Base-by-base conservation (phyloP, 805 yeast species). In the Saturnispora halmiae region DNA sequence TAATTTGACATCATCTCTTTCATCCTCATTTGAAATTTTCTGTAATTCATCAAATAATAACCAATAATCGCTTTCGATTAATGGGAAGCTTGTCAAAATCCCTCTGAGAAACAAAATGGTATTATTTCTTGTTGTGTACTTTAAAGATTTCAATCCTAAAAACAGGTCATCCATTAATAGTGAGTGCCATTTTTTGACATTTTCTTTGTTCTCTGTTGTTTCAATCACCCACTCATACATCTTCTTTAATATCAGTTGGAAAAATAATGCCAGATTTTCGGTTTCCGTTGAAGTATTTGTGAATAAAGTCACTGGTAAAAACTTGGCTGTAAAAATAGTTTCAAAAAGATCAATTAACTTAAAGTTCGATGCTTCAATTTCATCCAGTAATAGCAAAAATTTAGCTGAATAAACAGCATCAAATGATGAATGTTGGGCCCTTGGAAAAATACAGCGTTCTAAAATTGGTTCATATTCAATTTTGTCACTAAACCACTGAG, bases 91-190 rank as follows among this genome's bases (percentile, higher is more conserved):
- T 2, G 70, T 69, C 15, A 79, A 60, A 18, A 58, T 38, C 48
- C 76, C 77, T 54, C 80, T 84, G 64, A 87, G 64, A 50, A 85
- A 75, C 1, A 83, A 61, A 44, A 87, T 82, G 3, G 85, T 74
- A 59, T 87, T 88, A 41, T 87, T 73, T 39, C 92, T 70, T 2
- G 82, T 77, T 75, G 83, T 81, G 56, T 86, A 88, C 41, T 80
- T 81, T 3, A 63, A 56, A 6, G 73, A 69, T 15, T 56, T 52
- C 33, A 81, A 59, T 4, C 77, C 65, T 2, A 55, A 48, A 8
- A 57, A 48, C 8, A 78, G 47, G 24, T 70, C 73, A 2, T 59
- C 56, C 11, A 76, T 58, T 6, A 83, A 55, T 1, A 54, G 51
- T 2, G 59, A 47, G 52, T 85, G 86, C 73, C 82, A 82, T 7